Base-by-base conservation (phyloP, 2,329 filamentous ascomycete genomes). In the Ilyonectria destructans region DNA sequence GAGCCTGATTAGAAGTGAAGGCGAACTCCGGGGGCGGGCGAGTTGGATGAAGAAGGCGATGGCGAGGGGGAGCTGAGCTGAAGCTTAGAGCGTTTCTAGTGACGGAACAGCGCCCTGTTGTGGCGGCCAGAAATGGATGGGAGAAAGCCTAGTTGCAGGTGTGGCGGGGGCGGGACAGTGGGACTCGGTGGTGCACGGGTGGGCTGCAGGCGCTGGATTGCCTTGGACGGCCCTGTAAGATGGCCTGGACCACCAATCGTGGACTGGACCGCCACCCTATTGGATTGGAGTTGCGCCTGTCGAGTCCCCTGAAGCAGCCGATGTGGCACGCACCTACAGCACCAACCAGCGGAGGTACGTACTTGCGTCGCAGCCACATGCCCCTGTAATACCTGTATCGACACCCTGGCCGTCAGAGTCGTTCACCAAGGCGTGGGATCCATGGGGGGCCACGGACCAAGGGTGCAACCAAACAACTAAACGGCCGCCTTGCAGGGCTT, bases 131-230 rank as follows among this genome's bases (percentile, higher is more conserved):
- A 65, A 66, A 58, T 58, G 63, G 63, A 52, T 19, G 56, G 31
- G 62, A 60, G 49, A 40, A 33, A 52, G 63, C 23, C 55, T 48
- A 63, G 48, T 48, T 55, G 60, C 43, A 58, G 58, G 63, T 66
- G 75, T 77, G 75, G 76, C 73, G 76, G 76, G 76, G 76, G 75
- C 74, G 76, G 76, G 74, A 76, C 75, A 75, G 57, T 69, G 69
- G 71, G 67, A 46, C 57, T 58, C 45, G 66, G 46, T 46, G 56
- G 54, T 65, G 52, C 55, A 51, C 35, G n/a, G 64, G 51, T 58
- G 51, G 64, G 58, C 19, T 52, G 58, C 58, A 62, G 58, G 15
- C 52, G 52, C 60, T 62, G 52, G 48, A 58, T 52, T 45, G 37
- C 43, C 35, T 21, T 58, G 17, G 21, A 46, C 8, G 48, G 59